Percentiles rank a stretch among this genome's conserved stretches.
phyloP scores from a whole-genome alignment of 768 basidiomycete species.

The Pleurotus pulmonarius region DNA sequence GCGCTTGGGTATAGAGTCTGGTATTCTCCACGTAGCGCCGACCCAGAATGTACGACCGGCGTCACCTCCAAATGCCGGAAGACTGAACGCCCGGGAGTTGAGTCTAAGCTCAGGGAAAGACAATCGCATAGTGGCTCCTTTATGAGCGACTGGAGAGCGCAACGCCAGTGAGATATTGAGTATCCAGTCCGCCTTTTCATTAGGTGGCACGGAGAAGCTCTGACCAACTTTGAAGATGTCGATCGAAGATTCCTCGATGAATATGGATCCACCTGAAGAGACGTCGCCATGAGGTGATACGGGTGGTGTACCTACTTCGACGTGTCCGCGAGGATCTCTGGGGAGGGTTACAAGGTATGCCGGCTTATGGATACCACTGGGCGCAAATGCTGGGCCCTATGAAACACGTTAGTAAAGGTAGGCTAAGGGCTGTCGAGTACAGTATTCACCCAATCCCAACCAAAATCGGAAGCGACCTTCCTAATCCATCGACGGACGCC shows the following conservation, averaged over 20 bases:
- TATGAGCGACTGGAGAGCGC: conserved; percentile 34
- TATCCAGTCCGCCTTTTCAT: conserved; percentile 49
- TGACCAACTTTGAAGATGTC: conserved; percentile 55
- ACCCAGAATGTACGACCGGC: conserved; percentile 33
- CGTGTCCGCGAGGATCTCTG: conserved; percentile 1
- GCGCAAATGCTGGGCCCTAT: conserved; percentile 56
- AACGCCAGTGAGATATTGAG: conserved; percentile 51
- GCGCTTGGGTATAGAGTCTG: conserved; percentile 39
- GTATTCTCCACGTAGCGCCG: conserved; percentile 40
- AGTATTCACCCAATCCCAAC: conserved; percentile 54
- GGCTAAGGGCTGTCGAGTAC: background rate
- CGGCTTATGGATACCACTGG: conserved; percentile 51
- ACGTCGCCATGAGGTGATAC: background rate
- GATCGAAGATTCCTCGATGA: conserved; percentile 49
- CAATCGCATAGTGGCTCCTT: conserved; percentile 34
- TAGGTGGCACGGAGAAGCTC: conserved; percentile 37
- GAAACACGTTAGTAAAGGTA: background rate
- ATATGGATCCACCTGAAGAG: conserved; percentile 24
- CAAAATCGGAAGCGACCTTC: conserved; percentile 52
- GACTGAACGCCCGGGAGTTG: conserved; percentile 28
- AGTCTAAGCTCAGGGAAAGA: conserved; percentile 45
- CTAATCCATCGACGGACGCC: conserved; percentile 44
- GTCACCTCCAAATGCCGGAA: conserved; percentile 17
- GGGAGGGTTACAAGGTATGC: conserved; percentile 45
- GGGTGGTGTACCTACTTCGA: background rate